phyloP scores from a whole-genome alignment of 2,329 filamentous ascomycete species.

The Pseudocercospora pini-densiflorae region DNA sequence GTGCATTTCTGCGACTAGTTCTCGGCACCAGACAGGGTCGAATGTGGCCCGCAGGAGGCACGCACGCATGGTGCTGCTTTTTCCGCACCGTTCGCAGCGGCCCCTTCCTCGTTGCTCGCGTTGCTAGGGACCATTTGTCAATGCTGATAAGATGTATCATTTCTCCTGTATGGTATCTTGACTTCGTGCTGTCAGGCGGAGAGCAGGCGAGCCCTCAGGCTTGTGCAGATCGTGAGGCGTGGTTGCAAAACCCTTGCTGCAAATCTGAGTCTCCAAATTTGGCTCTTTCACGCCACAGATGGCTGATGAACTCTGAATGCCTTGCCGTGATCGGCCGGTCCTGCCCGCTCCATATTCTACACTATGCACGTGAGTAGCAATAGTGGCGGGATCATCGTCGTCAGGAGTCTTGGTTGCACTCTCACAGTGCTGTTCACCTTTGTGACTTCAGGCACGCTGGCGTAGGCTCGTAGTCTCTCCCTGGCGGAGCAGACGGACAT shows the following conservation, averaged over 20 bases:
- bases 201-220: not conserved
- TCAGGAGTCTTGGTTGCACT: not conserved
- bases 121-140: not conserved
- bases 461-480: not conserved
- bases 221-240: slow-evolving; percentile 1
- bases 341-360: not conserved
- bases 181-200: not conserved
- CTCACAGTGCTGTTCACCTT: not conserved
- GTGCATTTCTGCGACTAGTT: not conserved
- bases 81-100: too few relatives aligned
- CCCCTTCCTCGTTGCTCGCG: not conserved
- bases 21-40: not conserved
- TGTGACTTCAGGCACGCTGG: slow-evolving; percentile 3
- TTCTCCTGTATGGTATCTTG: not conserved
- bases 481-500: not conserved
- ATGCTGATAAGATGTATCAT: not conserved
- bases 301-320: not conserved
- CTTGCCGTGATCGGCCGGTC: slow-evolving; percentile 2
- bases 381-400: not conserved
- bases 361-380: not conserved
- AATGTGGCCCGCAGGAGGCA: not conserved
- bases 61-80: not conserved
- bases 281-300: not conserved
- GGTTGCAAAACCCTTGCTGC: not conserved
- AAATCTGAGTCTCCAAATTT: not conserved